Conservation (phyloP, 1,139 yeast species). For the Candida labiduridarum region DNA sequence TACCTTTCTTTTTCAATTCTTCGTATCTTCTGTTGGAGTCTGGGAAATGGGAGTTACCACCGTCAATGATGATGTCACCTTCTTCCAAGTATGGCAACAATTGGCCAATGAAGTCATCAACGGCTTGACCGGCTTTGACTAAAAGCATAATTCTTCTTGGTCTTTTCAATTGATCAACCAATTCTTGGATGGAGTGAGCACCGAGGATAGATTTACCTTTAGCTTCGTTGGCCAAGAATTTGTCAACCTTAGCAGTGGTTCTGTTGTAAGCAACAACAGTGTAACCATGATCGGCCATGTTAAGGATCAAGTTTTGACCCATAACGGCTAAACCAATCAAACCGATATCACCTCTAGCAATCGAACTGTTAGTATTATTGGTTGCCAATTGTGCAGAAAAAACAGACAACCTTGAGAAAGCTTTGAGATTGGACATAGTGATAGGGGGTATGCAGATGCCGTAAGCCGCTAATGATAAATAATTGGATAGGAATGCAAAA, state of each 20-base stretch:
- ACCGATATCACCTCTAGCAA: conserved; percentile 88
- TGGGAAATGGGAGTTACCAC: conserved; percentile 99
- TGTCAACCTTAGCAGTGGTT: conserved; percentile 93
- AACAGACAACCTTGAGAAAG: conserved; percentile 14
- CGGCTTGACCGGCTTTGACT: conserved; percentile 97
- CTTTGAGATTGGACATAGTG: conserved; percentile 6
- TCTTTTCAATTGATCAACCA: conserved; percentile 86
- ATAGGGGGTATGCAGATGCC: not conserved
- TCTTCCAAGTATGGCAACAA: conserved; percentile 88
- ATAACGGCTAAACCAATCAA: conserved; percentile 99
- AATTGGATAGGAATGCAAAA: not conserved
- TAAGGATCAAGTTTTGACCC: conserved; percentile 98
- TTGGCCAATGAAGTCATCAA: conserved; percentile 87
- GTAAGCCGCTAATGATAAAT: not conserved
- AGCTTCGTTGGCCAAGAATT: conserved; percentile 91
- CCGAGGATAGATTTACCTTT: conserved; percentile 95
- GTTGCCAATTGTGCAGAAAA: conserved; percentile 11
- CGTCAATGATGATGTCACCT: conserved; percentile 98
- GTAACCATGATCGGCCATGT: conserved; percentile 97
- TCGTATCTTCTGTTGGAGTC: conserved; percentile 96
- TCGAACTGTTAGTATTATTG: conserved; percentile 27
- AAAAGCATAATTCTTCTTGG: conserved; percentile 94
- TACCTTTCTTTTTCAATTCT: conserved; percentile 84
- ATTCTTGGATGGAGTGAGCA: conserved; percentile 89
- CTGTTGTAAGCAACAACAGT: conserved; percentile 99